A percentile compares a stretch with the other conserved stretches of the same genome.
These are phyloP conservation scores for Wickerhamomyces sp. DNA, from an alignment of 1,139 yeast genomes.

Conservation along the genomic window DNA sequence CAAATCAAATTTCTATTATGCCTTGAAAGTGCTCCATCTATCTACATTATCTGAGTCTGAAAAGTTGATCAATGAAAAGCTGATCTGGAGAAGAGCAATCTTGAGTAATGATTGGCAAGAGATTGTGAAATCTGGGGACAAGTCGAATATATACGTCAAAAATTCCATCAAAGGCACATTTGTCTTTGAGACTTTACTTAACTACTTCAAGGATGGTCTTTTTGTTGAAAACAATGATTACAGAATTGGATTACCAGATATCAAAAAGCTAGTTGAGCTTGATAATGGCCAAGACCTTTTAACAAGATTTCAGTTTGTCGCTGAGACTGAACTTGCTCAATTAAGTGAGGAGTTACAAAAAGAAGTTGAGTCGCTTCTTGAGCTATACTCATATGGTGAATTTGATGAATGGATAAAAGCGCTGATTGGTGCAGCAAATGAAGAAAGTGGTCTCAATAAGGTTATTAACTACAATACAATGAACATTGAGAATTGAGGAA, in stretches of 20 bases:
- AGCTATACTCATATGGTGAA: constrained; percentile 21
- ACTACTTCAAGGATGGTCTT: constrained; percentile 29
- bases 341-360: constrained; percentile 25
- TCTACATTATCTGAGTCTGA: constrained; percentile 27
- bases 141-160: constrained; percentile 41
- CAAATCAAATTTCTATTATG: constrained; percentile 33
- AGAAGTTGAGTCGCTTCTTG: constrained; percentile 24
- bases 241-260: constrained; percentile 26
- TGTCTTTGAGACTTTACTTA: constrained; percentile 41
- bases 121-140: constrained; percentile 36
- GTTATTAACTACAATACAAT: constrained; percentile 31
- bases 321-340: constrained; percentile 19
- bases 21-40: constrained; percentile 37
- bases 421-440: constrained; percentile 32
- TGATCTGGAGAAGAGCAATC: constrained; percentile 62
- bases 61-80: constrained; percentile 29
- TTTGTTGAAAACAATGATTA: constrained; percentile 22
- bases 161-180: constrained; percentile 38
- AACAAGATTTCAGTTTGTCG: constrained; percentile 20
- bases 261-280: constrained; percentile 13
- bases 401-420: constrained; percentile 33
- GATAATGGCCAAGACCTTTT: constrained; percentile 18
- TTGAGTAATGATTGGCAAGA: constrained; percentile 55
- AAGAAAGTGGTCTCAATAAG: constrained; percentile 27
- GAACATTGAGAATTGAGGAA: constrained; percentile 19